Evolutionary conservation across 2,329 filamentous ascomycete species (phyloP).

Genomic region (Dryadomyces quercivorus): DNA sequence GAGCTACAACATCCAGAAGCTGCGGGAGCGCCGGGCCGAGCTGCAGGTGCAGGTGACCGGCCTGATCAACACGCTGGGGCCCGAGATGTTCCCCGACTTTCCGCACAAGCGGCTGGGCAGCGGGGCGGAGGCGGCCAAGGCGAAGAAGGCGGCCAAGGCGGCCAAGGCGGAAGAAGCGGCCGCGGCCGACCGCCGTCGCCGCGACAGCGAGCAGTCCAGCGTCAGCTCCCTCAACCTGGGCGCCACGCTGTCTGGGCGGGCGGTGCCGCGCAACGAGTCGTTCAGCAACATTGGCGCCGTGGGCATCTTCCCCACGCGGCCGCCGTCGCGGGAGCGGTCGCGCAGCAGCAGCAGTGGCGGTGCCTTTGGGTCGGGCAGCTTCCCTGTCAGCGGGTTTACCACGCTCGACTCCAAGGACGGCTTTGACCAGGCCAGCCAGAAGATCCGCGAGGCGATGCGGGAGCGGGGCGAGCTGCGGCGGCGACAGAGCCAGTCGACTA

Average conservation of each 20-base stretch:
- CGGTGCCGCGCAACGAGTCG: slow-evolving; percentile 74
- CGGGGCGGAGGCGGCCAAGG: slow-evolving; percentile 32
- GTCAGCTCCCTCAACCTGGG: slow-evolving; percentile 24
- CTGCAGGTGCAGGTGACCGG: slow-evolving; percentile 77
- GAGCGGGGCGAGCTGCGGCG: slow-evolving; percentile 56
- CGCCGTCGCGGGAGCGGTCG: slow-evolving; percentile 60
- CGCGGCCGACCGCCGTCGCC: slow-evolving; percentile 6
- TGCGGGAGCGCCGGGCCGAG: slow-evolving; percentile 59
- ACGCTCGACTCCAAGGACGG: slow-evolving; percentile 53
- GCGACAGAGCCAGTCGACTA: slow-evolving; percentile 30
- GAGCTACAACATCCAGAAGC: slow-evolving; percentile 68
- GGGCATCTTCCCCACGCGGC: slow-evolving; percentile 80
- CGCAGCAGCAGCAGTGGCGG: slow-evolving; percentile 53
- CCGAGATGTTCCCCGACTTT: slow-evolving; percentile 96
- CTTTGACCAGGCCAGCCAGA: slow-evolving; percentile 71
- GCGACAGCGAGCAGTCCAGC: slow-evolving; percentile 37
- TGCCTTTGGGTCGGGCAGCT: slow-evolving; percentile 46
- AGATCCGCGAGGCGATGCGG: slow-evolving; percentile 75
- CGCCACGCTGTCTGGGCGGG: slow-evolving; percentile 41
- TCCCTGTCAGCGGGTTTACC: slow-evolving; percentile 60
- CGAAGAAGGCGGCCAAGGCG: slow-evolving; percentile 8
- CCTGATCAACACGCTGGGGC: slow-evolving; percentile 87
- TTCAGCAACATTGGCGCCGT: slow-evolving; percentile 83
- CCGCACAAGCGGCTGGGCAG: slow-evolving; percentile 60
- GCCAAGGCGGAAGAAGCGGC: neutral